A percentile compares a stretch with the other conserved stretches of the same genome.
Conservation (phyloP, 352 stramenopile species). For the Globisporangium polare region DNA sequence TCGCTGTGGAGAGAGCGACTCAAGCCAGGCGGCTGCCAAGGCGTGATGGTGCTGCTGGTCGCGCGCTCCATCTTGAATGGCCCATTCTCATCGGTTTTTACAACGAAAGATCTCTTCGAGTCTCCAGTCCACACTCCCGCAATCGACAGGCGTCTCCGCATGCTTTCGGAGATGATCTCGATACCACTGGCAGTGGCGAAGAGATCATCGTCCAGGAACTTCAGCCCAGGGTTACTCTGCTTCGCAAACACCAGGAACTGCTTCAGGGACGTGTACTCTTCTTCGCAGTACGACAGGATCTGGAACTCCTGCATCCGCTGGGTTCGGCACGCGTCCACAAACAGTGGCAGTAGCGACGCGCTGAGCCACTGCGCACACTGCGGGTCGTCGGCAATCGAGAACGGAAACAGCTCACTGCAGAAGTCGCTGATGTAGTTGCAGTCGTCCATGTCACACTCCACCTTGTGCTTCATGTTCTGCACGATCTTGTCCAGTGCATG, state of each 20-base stretch:
- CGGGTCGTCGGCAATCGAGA: conserved; percentile 60
- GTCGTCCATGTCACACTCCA: conserved; percentile 54
- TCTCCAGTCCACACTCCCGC: conserved; percentile 70
- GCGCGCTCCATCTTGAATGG: conserved; percentile 19
- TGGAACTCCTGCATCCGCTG: conserved; percentile 60
- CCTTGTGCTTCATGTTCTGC: conserved; percentile 68
- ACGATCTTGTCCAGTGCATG: conserved; percentile 75
- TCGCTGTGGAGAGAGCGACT: conserved; percentile 29
- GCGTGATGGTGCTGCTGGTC: conserved; percentile 35
- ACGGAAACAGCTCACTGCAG: conserved; percentile 58
- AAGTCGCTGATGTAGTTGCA: conserved; percentile 67
- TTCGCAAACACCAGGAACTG: conserved; percentile 70
- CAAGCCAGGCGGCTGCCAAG: conserved; percentile 48
- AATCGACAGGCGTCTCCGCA: conserved; percentile 68
- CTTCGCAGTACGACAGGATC: conserved; percentile 56
- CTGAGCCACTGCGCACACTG: conserved; percentile 73
- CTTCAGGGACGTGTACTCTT: conserved; percentile 65
- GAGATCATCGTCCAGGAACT: conserved; percentile 74
- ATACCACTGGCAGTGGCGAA: conserved; percentile 63
- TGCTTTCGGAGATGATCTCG: conserved; percentile 73
- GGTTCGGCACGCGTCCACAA: conserved; percentile 61
- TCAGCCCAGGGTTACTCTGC: conserved; percentile 47
- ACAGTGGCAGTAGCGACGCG: conserved; percentile 59
- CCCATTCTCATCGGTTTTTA: conserved; percentile 44
- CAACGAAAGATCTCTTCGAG: conserved; percentile 56